Conservation (phyloP, 352 stramenopile species). For the Plasmopara muralis region DNA sequence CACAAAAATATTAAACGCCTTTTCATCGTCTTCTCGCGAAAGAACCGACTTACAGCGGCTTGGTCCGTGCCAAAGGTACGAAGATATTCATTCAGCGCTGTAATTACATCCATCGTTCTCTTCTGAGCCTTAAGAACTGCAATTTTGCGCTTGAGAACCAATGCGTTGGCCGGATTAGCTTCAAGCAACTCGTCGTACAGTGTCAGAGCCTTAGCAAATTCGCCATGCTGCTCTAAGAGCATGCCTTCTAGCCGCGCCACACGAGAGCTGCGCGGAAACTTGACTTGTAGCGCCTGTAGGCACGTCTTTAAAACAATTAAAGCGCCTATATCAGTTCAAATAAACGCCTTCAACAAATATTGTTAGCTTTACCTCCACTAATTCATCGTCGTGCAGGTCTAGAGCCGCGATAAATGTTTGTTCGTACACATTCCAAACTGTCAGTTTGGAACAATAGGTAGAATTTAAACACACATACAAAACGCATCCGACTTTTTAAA, state of each 20-base stretch:
- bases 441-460: slow-evolving; percentile 3
- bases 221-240: slow-evolving; percentile 45
- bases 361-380: slow-evolving; percentile 23
- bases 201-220: slow-evolving; percentile 47
- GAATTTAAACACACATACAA: slow-evolving; percentile 10
- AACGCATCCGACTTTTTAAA: slow-evolving; percentile 7
- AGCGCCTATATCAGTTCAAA: not conserved
- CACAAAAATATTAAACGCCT: slow-evolving; percentile 3
- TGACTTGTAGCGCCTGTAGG: slow-evolving; percentile 37
- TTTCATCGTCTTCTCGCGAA: not conserved
- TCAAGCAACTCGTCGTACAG: slow-evolving; percentile 55
- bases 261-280: slow-evolving; percentile 57
- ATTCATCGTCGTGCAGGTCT: slow-evolving; percentile 51
- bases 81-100: slow-evolving; percentile 52
- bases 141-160: slow-evolving; percentile 62
- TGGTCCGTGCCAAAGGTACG: slow-evolving; percentile 54
- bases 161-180: slow-evolving; percentile 48
- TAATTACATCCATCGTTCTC: slow-evolving; percentile 45
- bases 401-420: slow-evolving; percentile 58
- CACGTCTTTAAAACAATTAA: slow-evolving; percentile 17
- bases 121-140: slow-evolving; percentile 59
- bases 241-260: slow-evolving; percentile 54
- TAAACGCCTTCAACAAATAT: not conserved
- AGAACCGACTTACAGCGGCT: slow-evolving; percentile 27
- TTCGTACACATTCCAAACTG: slow-evolving; percentile 63